A percentile compares a stretch with the other conserved stretches of the same genome.
Evolutionary conservation across 2,329 filamentous ascomycete genomes (phyloP).

Genomic region (Tolypocladium amazonense): DNA sequence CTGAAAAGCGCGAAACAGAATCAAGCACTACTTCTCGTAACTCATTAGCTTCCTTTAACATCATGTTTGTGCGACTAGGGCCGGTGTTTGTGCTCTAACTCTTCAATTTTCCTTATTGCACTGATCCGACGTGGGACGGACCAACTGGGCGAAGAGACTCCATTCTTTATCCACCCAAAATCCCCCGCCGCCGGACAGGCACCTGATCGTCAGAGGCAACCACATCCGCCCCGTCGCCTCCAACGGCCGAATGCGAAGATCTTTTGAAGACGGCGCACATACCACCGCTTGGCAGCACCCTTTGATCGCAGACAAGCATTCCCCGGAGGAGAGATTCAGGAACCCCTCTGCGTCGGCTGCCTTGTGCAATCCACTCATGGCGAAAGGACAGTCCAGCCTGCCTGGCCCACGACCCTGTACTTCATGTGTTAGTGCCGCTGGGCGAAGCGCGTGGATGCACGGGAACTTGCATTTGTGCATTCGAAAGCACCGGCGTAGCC

Average conservation of each 20-base stretch:
- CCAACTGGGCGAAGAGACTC: constrained; percentile 2
- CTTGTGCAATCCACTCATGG: background rate
- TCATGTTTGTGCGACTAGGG: background rate
- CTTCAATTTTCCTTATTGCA: background rate
- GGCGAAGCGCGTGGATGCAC: background rate
- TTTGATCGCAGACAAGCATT: background rate
- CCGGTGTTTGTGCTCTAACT: no score
- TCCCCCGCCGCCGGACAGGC: background rate
- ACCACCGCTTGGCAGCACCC: background rate
- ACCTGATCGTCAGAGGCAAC: background rate
- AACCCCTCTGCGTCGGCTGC: background rate
- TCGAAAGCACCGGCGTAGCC: background rate
- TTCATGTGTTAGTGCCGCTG: background rate
- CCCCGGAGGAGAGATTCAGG: background rate
- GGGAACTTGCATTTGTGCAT: background rate
- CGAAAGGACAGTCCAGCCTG: background rate
- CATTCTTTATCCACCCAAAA: background rate
- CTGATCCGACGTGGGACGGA: background rate
- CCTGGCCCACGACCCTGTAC: background rate
- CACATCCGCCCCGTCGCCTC: background rate
- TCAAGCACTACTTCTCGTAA: background rate
- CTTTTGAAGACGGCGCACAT: background rate
- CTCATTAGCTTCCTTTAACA: background rate
- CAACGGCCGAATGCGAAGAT: background rate
- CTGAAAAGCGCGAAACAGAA: background rate